A percentile compares a stretch with the other conserved stretches of the same genome.
Conservation (phyloP, 2,329 filamentous ascomycete genomes). For the Penicillium nordicum region DNA sequence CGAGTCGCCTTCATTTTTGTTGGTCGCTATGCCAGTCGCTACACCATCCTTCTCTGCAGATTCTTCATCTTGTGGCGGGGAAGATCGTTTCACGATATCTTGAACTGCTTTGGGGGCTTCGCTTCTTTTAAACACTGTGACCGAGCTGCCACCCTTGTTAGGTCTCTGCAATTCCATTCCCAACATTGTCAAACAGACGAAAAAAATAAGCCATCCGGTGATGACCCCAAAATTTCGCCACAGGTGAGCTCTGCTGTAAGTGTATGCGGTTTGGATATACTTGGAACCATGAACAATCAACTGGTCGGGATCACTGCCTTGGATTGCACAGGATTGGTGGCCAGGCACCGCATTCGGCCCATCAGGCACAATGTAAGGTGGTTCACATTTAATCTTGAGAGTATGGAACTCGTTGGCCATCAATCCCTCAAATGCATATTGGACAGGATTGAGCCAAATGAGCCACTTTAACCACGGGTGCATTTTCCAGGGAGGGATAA, state of each 20-base stretch:
- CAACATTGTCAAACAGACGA: constrained; percentile 71
- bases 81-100: constrained; percentile 52
- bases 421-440: constrained; percentile 67
- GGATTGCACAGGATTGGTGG: constrained; percentile 59
- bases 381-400: constrained; percentile 53
- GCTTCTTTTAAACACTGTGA: constrained; percentile 71
- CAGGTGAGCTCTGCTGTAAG: constrained; percentile 55
- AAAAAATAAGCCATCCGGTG: constrained; percentile 68
- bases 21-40: constrained; percentile 10
- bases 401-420: constrained; percentile 68
- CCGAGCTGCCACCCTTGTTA: constrained; percentile 74
- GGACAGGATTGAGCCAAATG: constrained; percentile 64
- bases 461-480: constrained; percentile 63
- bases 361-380: constrained; percentile 56
- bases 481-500: constrained; percentile 61
- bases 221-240: constrained; percentile 81
- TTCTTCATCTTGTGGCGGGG: constrained; percentile 51
- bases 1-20: constrained; percentile 16
- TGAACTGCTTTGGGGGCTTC: constrained; percentile 59
- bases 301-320: constrained; percentile 54
- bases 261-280: constrained; percentile 56
- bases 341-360: constrained; percentile 45
- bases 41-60: constrained; percentile 33
- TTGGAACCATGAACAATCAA: constrained; percentile 52
- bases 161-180: constrained; percentile 76